Evolutionary conservation across 2,329 filamentous ascomycete genomes (phyloP).

Genomic region (Aspergillus sp.): DNA sequence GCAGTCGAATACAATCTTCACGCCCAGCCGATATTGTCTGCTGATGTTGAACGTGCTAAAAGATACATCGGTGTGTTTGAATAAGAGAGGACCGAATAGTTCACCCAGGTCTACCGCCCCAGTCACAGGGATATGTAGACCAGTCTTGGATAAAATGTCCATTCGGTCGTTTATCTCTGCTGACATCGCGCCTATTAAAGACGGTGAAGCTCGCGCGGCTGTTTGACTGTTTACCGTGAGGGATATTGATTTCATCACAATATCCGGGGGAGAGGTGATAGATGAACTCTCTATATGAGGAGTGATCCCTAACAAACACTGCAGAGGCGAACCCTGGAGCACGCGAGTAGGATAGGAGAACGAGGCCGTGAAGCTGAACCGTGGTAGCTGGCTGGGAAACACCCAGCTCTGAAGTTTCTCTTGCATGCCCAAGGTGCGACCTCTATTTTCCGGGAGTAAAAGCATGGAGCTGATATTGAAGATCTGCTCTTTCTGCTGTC

Average conservation of each 20-base stretch:
- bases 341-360: slow-evolving; percentile 13
- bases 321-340: slow-evolving; percentile 1
- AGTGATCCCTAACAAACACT: not conserved
- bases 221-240: slow-evolving; percentile 8
- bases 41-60: not conserved
- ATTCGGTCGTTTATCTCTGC: slow-evolving; percentile 12
- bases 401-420: slow-evolving; percentile 16
- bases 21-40: not conserved
- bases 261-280: not conserved
- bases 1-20: not conserved
- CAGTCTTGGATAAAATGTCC: slow-evolving; percentile 6
- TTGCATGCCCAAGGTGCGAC: slow-evolving; percentile 3
- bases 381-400: slow-evolving; percentile 13
- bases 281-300: not conserved
- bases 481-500: slow-evolving; percentile 2
- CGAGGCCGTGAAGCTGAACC: slow-evolving; percentile 13
- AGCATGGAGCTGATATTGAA: slow-evolving; percentile 13
- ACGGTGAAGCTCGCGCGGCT: slow-evolving; percentile 11
- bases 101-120: not conserved
- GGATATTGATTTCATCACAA: not conserved
- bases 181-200: slow-evolving; percentile 12
- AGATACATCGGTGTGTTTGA: not conserved
- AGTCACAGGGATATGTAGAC: not conserved
- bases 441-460: slow-evolving; percentile 13
- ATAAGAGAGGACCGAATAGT: not conserved